phyloP scores from a whole-genome alignment of 2,329 filamentous ascomycete species.

The Venturiaceae sp. region DNA sequence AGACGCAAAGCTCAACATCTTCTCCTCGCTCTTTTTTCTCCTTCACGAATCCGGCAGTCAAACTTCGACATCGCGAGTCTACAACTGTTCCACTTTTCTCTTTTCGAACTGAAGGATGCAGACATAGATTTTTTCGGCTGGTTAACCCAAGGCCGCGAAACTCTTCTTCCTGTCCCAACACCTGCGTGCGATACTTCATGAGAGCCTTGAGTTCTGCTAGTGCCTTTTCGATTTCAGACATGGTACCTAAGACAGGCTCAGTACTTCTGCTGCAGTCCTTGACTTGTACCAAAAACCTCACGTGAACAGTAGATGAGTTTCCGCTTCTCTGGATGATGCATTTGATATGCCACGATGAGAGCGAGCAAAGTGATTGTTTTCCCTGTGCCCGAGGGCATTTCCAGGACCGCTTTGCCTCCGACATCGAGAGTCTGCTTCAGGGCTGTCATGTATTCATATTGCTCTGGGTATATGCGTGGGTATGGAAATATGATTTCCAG shows the following conservation, averaged over 20 bases:
- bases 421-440: conserved; percentile 85
- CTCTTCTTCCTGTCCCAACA: conserved; percentile 85
- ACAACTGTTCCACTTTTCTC: conserved; percentile 94
- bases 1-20: conserved; percentile 86
- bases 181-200: conserved; percentile 88
- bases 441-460: conserved; percentile 66
- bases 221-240: conserved; percentile 99
- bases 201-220: conserved; percentile 80
- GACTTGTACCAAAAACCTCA: conserved; percentile 19
- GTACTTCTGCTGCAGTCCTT: not conserved
- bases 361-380: conserved; percentile 95
- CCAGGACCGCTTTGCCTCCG: conserved; percentile 88
- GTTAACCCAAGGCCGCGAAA: conserved; percentile 88
- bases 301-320: conserved; percentile 99
- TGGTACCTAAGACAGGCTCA: conserved; percentile 53
- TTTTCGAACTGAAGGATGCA: conserved; percentile 90
- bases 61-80: conserved; percentile 87
- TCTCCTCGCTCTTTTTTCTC: conserved; percentile 96
- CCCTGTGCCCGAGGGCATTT: conserved; percentile 98
- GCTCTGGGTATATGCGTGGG: conserved; percentile 58
- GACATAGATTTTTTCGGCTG: conserved; percentile 92
- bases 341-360: conserved; percentile 93
- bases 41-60: conserved; percentile 94
- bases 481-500: conserved; percentile 66
- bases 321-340: conserved; percentile 81